phyloP scores from a whole-genome alignment of 2,329 filamentous ascomycete genomes.

The Hypoxylon rubiginosum region DNA sequence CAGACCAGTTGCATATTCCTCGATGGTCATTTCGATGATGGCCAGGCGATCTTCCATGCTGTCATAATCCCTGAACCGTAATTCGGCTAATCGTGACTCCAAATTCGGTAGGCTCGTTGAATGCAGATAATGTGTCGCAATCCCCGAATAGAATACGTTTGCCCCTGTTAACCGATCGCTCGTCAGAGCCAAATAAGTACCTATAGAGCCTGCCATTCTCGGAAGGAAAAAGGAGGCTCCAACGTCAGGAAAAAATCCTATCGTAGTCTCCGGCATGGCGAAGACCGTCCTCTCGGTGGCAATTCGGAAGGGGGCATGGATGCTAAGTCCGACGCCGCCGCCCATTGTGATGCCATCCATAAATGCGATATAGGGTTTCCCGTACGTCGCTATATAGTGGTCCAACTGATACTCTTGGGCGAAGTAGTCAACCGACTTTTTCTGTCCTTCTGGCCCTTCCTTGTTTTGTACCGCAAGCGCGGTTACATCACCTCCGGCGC shows the following conservation, averaged over 20 bases:
- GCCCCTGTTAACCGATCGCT: conserved; percentile 85
- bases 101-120: conserved; percentile 86
- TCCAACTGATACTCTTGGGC: conserved; percentile 95
- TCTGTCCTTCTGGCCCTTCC: conserved; percentile 76
- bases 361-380: conserved; percentile 92
- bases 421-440: conserved; percentile 87
- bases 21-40: conserved; percentile 87
- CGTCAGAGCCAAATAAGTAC: conserved; percentile 93
- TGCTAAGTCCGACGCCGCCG: conserved; percentile 91
- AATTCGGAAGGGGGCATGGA: conserved; percentile 96
- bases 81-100: conserved; percentile 87
- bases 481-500: conserved; percentile 92
- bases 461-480: conserved; percentile 81
- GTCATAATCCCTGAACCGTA: conserved; percentile 87
- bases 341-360: conserved; percentile 99
- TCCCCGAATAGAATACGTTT: conserved; percentile 89
- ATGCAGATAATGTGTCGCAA: conserved; percentile 97
- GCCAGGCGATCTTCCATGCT: conserved; percentile 71
- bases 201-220: conserved; percentile 85
- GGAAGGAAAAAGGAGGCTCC: conserved; percentile 97
- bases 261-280: conserved; percentile 98
- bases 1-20: conserved; percentile 90
- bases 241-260: conserved; percentile 98
- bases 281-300: conserved; percentile 96
- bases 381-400: conserved; percentile 93